Conservation (phyloP, 2,329 filamentous ascomycete species). For the Arachnopeziza araneosa region DNA sequence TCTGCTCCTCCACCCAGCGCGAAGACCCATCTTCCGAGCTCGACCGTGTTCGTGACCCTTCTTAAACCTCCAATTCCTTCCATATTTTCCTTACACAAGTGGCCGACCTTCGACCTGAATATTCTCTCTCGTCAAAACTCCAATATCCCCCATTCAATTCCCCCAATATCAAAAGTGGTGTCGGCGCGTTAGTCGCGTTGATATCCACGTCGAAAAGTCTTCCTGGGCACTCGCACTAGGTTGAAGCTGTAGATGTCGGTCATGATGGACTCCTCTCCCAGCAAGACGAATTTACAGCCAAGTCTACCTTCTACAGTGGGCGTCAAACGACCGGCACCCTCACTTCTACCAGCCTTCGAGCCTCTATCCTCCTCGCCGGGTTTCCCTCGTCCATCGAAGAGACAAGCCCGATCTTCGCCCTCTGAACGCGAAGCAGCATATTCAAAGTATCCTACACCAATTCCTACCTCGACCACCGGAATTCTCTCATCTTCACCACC, state of each 20-base stretch:
- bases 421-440: slow-evolving; percentile 30
- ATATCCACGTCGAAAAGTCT: slow-evolving; percentile 17
- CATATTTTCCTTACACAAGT: slow-evolving; percentile 5
- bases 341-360: slow-evolving; percentile 74
- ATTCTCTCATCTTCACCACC: slow-evolving; percentile 85
- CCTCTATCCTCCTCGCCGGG: slow-evolving; percentile 71
- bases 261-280: slow-evolving; percentile 33
- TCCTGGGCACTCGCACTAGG: slow-evolving; percentile 1
- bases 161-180: slow-evolving; percentile 13
- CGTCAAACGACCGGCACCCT: slow-evolving; percentile 55
- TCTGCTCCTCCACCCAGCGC: not conserved
- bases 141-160: slow-evolving; percentile 2
- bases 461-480: slow-evolving; percentile 89
- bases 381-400: slow-evolving; percentile 64
- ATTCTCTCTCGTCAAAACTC: slow-evolving; percentile 2
- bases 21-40: slow-evolving; percentile 18
- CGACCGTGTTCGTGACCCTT: slow-evolving; percentile 26
- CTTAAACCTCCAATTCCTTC: slow-evolving; percentile 12
- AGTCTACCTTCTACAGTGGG: slow-evolving; percentile 27
- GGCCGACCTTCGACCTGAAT: slow-evolving; percentile 6
- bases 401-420: slow-evolving; percentile 49
- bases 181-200: slow-evolving; percentile 18
- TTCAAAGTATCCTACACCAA: slow-evolving; percentile 79
- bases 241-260: slow-evolving; percentile 16
- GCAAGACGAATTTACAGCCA: slow-evolving; percentile 27